Evolutionary conservation across 2,329 filamentous ascomycete genomes (phyloP).

Genomic region (Volutella citrinella): DNA sequence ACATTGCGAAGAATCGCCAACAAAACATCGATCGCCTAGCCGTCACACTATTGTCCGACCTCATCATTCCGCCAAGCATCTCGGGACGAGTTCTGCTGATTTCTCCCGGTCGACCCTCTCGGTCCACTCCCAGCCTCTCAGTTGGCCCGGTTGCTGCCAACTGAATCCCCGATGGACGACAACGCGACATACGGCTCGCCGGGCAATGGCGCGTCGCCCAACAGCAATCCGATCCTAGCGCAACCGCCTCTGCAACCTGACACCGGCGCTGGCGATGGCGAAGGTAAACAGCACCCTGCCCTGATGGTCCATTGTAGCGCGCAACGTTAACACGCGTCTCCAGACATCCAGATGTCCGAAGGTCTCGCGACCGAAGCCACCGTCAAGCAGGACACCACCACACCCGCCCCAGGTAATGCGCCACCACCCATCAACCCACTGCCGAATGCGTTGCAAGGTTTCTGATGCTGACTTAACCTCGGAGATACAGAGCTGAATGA

Average conservation of each 20-base stretch:
- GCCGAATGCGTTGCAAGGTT: too few relatives aligned
- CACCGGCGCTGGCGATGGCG: slow-evolving; percentile 33
- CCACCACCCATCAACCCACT: slow-evolving; percentile 64
- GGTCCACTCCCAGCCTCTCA: too few relatives aligned
- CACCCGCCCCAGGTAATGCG: slow-evolving; percentile 50
- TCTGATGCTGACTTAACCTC: too few relatives aligned
- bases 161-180: slow-evolving; percentile 58
- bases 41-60: too few relatives aligned
- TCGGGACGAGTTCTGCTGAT: too few relatives aligned
- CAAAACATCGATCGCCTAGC: slow-evolving; percentile 10
- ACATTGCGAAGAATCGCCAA: slow-evolving; percentile 18
- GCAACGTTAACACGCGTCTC: slow-evolving; percentile 14
- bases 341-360: slow-evolving; percentile 65
- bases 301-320: neutral
- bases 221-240: slow-evolving; percentile 53
- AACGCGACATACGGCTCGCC: slow-evolving; percentile 56
- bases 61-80: slow-evolving; percentile 1
- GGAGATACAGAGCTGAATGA: slow-evolving; percentile 84
- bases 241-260: slow-evolving; percentile 52
- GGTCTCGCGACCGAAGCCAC: slow-evolving; percentile 42
- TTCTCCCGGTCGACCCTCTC: slow-evolving; percentile 16
- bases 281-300: slow-evolving; percentile 40
- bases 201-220: slow-evolving; percentile 53
- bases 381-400: slow-evolving; percentile 61
- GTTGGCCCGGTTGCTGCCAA: too few relatives aligned